Conservation (phyloP, 2,329 filamentous ascomycete species). For the Fusarium lyarnte region DNA sequence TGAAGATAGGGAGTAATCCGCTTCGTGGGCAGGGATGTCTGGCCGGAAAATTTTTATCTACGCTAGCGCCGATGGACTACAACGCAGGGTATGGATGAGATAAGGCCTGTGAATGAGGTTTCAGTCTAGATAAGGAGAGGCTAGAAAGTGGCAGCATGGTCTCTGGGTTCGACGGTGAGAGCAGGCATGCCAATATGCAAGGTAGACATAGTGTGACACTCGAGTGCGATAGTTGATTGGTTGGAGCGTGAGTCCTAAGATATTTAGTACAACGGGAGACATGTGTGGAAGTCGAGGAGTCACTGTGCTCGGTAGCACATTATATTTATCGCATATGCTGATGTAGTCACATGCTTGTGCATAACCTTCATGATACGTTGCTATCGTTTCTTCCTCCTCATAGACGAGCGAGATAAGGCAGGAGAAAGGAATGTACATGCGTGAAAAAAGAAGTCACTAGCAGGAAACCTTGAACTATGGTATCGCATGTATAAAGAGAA, state of each 20-base stretch:
- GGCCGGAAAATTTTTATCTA: accelerated
- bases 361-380: accelerated
- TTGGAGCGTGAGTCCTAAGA: neutral
- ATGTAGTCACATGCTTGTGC: accelerated
- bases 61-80: neutral
- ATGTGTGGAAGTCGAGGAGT: neutral
- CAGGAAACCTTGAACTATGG: neutral
- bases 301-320: accelerated
- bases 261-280: accelerated
- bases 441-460: accelerated
- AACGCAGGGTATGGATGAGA: too few relatives aligned
- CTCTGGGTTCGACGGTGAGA: neutral
- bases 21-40: neutral
- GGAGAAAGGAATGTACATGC: accelerated
- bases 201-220: neutral
- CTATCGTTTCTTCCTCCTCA: neutral
- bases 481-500: too few relatives aligned
- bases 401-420: neutral
- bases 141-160: neutral
- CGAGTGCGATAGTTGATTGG: neutral
- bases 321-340: accelerated
- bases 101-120: neutral
- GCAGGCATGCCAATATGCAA: neutral
- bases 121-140: accelerated
- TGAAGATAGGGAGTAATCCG: too few relatives aligned